These are phyloP conservation scores for Alternaria brassicae DNA, from an alignment of 2,329 filamentous ascomycete genomes.

Conservation along the genomic window DNA sequence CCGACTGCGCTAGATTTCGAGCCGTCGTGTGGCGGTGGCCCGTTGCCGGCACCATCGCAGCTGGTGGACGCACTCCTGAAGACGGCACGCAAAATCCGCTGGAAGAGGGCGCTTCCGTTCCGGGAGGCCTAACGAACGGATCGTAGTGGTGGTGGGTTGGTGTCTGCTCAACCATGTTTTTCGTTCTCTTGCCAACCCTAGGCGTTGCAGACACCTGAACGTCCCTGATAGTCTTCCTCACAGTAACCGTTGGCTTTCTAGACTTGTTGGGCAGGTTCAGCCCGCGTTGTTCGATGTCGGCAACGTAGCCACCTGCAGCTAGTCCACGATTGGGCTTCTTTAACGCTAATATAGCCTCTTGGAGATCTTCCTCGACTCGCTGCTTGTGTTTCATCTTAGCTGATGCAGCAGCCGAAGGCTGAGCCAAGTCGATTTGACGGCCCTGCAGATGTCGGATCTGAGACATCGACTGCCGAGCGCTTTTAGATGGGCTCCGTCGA, in stretches of 20 bases:
- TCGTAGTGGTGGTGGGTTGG: slow-evolving; percentile 37
- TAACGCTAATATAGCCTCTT: slow-evolving; percentile 74
- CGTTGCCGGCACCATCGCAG: slow-evolving; percentile 37
- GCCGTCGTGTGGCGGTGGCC: slow-evolving; percentile 38
- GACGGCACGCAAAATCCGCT: slow-evolving; percentile 51
- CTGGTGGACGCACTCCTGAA: slow-evolving; percentile 45
- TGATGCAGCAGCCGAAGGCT: slow-evolving; percentile 61
- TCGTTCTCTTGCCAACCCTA: slow-evolving; percentile 43
- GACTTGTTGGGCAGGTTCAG: slow-evolving; percentile 34
- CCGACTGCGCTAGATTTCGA: slow-evolving; percentile 37
- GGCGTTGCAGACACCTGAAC: slow-evolving; percentile 56
- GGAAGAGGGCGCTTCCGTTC: slow-evolving; percentile 27
- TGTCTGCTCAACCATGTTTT: slow-evolving; percentile 41
- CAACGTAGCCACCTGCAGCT: slow-evolving; percentile 70
- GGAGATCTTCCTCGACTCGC: slow-evolving; percentile 71
- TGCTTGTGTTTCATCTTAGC: slow-evolving; percentile 70
- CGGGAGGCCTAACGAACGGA: slow-evolving; percentile 29
- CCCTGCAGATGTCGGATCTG: slow-evolving; percentile 57
- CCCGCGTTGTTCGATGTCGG: slow-evolving; percentile 68
- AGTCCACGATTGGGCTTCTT: slow-evolving; percentile 78
- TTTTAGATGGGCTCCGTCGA: slow-evolving; percentile 53
- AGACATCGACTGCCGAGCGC: slow-evolving; percentile 46
- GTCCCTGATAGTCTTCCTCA: slow-evolving; percentile 41
- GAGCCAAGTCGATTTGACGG: slow-evolving; percentile 63
- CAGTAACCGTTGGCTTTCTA: slow-evolving; percentile 38